Percentiles rank a stretch among this genome's conserved stretches.
Evolutionary conservation across 2,329 filamentous ascomycete genomes (phyloP).

Genomic region (Scolecobasidium constrictum): DNA sequence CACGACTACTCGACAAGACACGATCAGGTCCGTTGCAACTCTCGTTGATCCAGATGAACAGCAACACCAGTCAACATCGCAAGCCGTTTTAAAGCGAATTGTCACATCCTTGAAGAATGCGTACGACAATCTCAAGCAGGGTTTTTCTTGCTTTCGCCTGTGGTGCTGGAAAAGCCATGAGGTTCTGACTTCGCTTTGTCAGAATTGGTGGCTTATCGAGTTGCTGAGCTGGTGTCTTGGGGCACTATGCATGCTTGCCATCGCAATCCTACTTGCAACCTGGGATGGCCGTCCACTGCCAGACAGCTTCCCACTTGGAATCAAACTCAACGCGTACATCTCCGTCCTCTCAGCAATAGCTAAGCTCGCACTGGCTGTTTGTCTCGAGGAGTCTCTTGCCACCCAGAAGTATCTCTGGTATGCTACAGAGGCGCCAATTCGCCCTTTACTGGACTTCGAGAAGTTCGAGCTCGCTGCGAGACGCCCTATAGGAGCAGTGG

Average conservation of each 20-base stretch:
- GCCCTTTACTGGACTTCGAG: conserved; percentile 23
- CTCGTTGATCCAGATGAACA: no score
- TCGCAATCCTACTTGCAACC: conserved; percentile 1
- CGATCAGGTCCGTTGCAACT: no score
- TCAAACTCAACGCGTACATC: conserved; percentile 20
- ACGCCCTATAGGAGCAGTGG: conserved; percentile 10
- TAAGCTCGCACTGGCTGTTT: conserved; percentile 19
- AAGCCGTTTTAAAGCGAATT: no score
- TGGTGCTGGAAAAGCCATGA: no score
- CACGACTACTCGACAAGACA: no score
- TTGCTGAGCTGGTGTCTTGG: conserved; percentile 8
- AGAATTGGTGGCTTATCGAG: conserved; percentile 8
- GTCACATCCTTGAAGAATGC: no score
- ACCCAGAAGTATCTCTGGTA: conserved; percentile 27
- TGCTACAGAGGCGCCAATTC: conserved; percentile 12
- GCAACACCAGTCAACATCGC: no score
- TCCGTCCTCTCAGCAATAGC: conserved; percentile 19
- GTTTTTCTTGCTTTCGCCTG: no score
- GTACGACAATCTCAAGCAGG: no score
- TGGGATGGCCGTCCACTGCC: conserved; percentile 4
- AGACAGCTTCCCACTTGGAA: conserved; percentile 3
- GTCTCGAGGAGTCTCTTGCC: conserved; percentile 20
- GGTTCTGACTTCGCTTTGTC: neutral
- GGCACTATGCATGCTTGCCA: conserved; percentile 2
- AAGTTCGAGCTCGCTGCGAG: conserved; percentile 18